phyloP scores from a whole-genome alignment of 1,139 yeast genomes.

The Blastobotrys arbuscula region DNA sequence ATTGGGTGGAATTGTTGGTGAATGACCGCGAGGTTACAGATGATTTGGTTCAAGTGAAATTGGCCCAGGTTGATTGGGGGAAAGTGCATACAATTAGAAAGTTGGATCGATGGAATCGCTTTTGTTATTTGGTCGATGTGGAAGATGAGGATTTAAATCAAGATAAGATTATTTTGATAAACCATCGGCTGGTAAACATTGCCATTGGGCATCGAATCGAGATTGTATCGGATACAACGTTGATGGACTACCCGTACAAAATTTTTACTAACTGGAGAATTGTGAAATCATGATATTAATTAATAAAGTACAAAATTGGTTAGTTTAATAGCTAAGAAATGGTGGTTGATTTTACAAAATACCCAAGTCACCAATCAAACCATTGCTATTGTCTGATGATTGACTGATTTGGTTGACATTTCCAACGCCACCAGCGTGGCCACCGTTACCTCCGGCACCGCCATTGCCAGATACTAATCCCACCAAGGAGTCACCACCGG shows the following conservation, averaged over 20 bases:
- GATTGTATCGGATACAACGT: background rate
- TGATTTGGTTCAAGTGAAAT: background rate
- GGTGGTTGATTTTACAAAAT: background rate
- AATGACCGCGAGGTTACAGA: slow-evolving; percentile 9
- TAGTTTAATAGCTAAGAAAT: background rate
- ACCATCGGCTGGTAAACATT: background rate
- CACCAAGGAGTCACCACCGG: background rate
- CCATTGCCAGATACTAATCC: background rate
- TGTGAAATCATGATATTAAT: background rate
- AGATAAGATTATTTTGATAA: slow-evolving; percentile 4
- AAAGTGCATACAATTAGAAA: background rate
- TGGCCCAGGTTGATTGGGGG: background rate
- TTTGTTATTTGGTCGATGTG: slow-evolving; percentile 1
- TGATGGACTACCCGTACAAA: background rate
- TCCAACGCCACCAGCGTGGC: slow-evolving; percentile 6
- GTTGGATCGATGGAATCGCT: slow-evolving; percentile 8
- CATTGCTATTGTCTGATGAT: background rate
- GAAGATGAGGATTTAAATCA: background rate
- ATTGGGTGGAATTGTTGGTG: slow-evolving; percentile 8
- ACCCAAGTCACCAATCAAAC: background rate
- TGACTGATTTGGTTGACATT: background rate
- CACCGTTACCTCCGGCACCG: slow-evolving; percentile 5
- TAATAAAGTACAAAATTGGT: background rate
- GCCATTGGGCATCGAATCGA: background rate
- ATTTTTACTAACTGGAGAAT: background rate